Conservation (phyloP, 345 rosid species). For the Limnanthes douglasii region DNA sequence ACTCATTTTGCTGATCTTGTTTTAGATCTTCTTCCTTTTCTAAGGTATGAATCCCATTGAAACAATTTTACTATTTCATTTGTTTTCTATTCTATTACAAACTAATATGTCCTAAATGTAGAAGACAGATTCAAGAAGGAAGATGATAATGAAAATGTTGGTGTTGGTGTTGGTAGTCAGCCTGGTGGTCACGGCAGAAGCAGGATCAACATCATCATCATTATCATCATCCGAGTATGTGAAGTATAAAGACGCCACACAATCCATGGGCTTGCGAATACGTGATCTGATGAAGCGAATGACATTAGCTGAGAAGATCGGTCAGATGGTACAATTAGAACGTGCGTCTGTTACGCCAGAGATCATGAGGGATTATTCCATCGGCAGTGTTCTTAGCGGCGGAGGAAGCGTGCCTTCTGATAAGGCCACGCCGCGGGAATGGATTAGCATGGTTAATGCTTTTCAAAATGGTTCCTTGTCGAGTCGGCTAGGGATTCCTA, state of each 20-base stretch:
- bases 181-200: no score
- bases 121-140: no score
- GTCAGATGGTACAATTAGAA: constrained; percentile 42
- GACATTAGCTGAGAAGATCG: constrained; percentile 38
- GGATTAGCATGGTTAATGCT: constrained; percentile 40
- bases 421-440: constrained; percentile 26
- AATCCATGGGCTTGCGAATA: constrained; percentile 18
- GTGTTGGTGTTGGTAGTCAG: constrained; percentile 6
- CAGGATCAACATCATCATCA: no score
- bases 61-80: no score
- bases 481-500: constrained; percentile 65
- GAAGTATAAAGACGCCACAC: constrained; percentile 19
- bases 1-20: no score
- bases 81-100: no score
- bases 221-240: no score
- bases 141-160: no score
- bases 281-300: constrained; percentile 26
- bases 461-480: constrained; percentile 37
- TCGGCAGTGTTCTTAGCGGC: constrained; percentile 45
- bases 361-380: constrained; percentile 19
- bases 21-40: no score
- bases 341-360: constrained; percentile 23
- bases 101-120: no score
- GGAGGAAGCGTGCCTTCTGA: constrained; percentile 39
- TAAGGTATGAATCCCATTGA: no score